phyloP scores from a whole-genome alignment of 2,329 filamentous ascomycete species.

The Exophiala lecanii-corni region DNA sequence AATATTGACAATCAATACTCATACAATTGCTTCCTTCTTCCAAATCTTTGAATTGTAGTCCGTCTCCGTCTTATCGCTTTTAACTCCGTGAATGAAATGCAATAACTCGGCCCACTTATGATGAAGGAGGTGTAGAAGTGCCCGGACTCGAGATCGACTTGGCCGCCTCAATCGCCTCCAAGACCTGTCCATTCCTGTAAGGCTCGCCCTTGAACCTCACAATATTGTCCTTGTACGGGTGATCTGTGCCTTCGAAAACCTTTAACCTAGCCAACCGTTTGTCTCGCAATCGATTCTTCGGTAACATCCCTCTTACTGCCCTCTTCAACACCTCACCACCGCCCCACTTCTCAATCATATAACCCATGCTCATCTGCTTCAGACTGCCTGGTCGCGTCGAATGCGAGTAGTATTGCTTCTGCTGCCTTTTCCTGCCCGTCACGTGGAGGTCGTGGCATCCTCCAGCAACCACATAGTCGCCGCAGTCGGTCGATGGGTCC shows the following conservation, averaged over 20 bases:
- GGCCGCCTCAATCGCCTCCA: constrained; percentile 20
- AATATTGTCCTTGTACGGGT: constrained; percentile 89
- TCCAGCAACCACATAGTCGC: constrained; percentile 95
- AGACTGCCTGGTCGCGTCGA: constrained; percentile 84
- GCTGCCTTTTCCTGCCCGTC: constrained; percentile 85
- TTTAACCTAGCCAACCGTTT: constrained; percentile 83
- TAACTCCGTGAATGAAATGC: too few species aligned
- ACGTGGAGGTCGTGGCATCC: constrained; percentile 81
- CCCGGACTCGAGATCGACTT: constrained; percentile 6
- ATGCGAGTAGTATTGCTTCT: constrained; percentile 95
- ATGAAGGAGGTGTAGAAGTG: background rate
- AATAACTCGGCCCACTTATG: too few species aligned
- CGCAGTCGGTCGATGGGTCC: constrained; percentile 96
- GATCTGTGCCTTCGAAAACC: constrained; percentile 86
- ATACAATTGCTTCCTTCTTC: constrained; percentile 10
- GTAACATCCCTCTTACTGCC: constrained; percentile 94
- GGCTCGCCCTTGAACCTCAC: constrained; percentile 62
- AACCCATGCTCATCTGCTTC: constrained; percentile 88
- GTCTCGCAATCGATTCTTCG: constrained; percentile 90
- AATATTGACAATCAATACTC: constrained; percentile 14
- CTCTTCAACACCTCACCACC: constrained; percentile 85
- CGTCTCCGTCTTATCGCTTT: too few species aligned
- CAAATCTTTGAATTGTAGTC: too few species aligned
- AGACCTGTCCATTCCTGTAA: constrained; percentile 12
- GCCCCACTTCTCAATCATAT: constrained; percentile 88